These are phyloP conservation scores for Tagetes patula DNA, from an alignment of 129 eudicot genomes.

Conservation along the genomic window DNA sequence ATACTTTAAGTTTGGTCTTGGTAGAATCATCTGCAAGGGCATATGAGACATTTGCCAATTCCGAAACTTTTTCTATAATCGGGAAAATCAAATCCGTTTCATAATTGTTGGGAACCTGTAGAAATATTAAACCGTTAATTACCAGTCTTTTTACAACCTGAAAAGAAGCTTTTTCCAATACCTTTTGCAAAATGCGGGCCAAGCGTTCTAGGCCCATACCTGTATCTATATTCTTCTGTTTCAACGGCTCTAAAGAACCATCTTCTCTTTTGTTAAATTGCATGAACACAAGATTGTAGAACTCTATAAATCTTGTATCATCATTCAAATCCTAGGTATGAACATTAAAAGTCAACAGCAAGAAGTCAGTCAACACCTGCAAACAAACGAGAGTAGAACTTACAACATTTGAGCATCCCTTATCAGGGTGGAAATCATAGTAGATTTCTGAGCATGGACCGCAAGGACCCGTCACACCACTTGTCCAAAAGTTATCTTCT, in stretches of 20 bases:
- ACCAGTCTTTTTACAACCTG: neutral
- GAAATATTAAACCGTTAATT: slow-evolving; percentile 8
- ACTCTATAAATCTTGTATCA: slow-evolving; percentile 93
- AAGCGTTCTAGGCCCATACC: slow-evolving; percentile 94
- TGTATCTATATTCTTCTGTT: slow-evolving; percentile 91
- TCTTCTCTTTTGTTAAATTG: slow-evolving; percentile 77
- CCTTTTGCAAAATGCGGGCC: slow-evolving; percentile 97
- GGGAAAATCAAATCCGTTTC: slow-evolving; percentile 97
- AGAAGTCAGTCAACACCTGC: neutral
- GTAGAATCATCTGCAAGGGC: slow-evolving; percentile 60
- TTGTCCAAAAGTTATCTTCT: slow-evolving; percentile 97
- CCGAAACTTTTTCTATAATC: slow-evolving; percentile 77
- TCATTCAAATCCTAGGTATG: slow-evolving; percentile 78
- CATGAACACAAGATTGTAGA: slow-evolving; percentile 97
- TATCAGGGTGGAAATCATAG: slow-evolving; percentile 88
- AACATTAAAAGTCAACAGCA: slow-evolving; percentile 17
- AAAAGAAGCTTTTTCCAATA: slow-evolving; percentile 19
- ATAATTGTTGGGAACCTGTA: slow-evolving; percentile 93
- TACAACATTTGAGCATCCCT: slow-evolving; percentile 63
- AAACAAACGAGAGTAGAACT: slow-evolving; percentile 29
- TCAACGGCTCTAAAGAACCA: slow-evolving; percentile 86
- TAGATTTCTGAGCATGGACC: slow-evolving; percentile 98
- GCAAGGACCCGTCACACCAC: slow-evolving; percentile 97
- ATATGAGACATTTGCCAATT: slow-evolving; percentile 74
- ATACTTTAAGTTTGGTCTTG: slow-evolving; percentile 80